phyloP scores from a whole-genome alignment of 805 yeast genomes.

The Candida incommunis region DNA sequence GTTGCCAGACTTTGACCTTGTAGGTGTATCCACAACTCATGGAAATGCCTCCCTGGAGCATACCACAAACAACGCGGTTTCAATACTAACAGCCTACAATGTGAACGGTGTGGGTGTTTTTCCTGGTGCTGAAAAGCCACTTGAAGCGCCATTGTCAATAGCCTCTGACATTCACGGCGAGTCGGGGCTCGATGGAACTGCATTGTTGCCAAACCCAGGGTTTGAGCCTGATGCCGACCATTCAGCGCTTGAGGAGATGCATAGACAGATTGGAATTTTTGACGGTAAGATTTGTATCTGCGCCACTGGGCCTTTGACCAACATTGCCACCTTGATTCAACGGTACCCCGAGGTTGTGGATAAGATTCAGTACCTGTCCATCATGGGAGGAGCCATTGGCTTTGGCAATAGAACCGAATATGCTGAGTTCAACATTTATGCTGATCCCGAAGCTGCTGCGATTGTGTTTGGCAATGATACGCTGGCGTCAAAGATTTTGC shows the following conservation, averaged over 20 bases:
- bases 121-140: conserved; percentile 48
- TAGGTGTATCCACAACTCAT: conserved; percentile 64
- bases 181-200: conserved; percentile 67
- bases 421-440: conserved; percentile 64
- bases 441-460: conserved; percentile 67
- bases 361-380: conserved; percentile 38
- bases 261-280: conserved; percentile 29
- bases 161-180: conserved; percentile 62
- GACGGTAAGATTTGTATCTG: conserved; percentile 42
- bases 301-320: conserved; percentile 71
- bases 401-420: conserved; percentile 34
- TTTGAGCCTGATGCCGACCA: conserved; percentile 19
- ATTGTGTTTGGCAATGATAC: conserved; percentile 34
- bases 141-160: conserved; percentile 31
- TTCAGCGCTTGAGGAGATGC: conserved; percentile 28
- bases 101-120: conserved; percentile 44
- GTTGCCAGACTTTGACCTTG: conserved; percentile 41
- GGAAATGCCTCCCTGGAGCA: conserved; percentile 53
- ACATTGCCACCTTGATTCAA: conserved; percentile 42
- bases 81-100: conserved; percentile 46
- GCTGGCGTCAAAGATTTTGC: conserved; percentile 34
- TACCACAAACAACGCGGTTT: conserved; percentile 58
- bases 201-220: conserved; percentile 37
- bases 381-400: conserved; percentile 63
- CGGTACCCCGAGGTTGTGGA: conserved; percentile 39